phyloP scores from a whole-genome alignment of 345 rosid species.

The Populus euphratica region DNA sequence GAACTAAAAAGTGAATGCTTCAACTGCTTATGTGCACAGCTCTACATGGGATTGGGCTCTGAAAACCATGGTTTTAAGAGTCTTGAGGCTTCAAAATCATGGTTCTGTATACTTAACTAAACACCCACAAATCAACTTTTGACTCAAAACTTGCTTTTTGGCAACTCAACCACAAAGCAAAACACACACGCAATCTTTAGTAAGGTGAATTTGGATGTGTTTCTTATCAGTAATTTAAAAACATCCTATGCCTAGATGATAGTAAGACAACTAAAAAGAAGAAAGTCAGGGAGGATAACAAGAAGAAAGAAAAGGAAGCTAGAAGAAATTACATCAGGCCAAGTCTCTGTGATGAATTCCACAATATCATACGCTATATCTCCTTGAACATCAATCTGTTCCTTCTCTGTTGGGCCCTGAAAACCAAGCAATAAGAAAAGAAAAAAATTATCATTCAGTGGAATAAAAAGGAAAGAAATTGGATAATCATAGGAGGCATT shows the following conservation, averaged over 20 bases:
- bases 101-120: neutral
- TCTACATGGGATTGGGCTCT: neutral
- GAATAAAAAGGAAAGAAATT: neutral
- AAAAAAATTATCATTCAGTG: neutral
- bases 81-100: neutral
- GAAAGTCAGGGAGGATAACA: neutral
- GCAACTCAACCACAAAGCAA: neutral
- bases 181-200: neutral
- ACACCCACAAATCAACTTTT: neutral
- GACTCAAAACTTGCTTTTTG: neutral
- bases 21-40: neutral
- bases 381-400: slow-evolving; percentile 98
- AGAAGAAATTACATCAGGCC: slow-evolving; percentile 64
- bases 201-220: neutral
- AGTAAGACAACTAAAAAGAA: neutral
- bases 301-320: neutral
- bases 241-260: neutral
- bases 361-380: slow-evolving; percentile 83
- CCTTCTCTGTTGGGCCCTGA: slow-evolving; percentile 97
- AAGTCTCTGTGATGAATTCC: slow-evolving; percentile 77
- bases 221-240: neutral
- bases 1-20: neutral
- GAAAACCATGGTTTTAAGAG: neutral
- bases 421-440: slow-evolving; percentile 7
- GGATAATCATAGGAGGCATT: slow-evolving; percentile 3